Evolutionary conservation across 176 grass and related monocot species (phyloP), one percentile per base, ranked within the genome.

Genomic region (Aechmea fasciata): DNA sequence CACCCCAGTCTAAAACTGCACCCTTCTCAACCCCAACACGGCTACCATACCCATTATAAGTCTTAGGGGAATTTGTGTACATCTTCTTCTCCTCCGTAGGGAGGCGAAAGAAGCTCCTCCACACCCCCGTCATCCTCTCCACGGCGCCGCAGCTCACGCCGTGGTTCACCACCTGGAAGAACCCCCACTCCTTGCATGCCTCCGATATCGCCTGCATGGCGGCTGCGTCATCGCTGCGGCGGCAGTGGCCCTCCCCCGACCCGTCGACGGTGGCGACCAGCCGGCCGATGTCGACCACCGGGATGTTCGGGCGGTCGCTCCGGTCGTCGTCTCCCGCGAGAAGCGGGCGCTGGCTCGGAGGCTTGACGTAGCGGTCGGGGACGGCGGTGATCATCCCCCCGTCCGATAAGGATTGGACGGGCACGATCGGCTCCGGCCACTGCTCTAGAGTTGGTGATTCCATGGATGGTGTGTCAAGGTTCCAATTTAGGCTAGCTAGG

Each of bases 161-260:
- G 51, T 89, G 86, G 67, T 94, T 89, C 67, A 94, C 81, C 51
- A 83, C 75, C 47, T 89, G 90, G 76, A 94, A 94, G 83, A 94
- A 94, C 2, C 90, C 86, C 90, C 86, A 94, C 8, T 82, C 67
- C 65, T 69, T 81, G 51, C 81, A 89, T 52, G 90, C 90, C 11
- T 77, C 69, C 18, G 78, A 74, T 23, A 94, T 47, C 70, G 78
- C 78, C 47, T 49, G 68, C 6, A 82, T 9, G 51, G 62, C 69
- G 51, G 62, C 69, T 14, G 33, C 17, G 9, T 71, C 64, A 26
- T 26, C 25, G 25, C 25, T 1, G 25, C 25, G 25, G 25, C 25
- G 25, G 25, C 25, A 26, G 24, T 8, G 69, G 13, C 61, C 50
- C 66, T 23, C 74, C 66, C 29, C 74, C 5, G 69, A 57, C 22